phyloP scores from a whole-genome alignment of 768 basidiomycete species.

The Fomitopsis serialis region DNA sequence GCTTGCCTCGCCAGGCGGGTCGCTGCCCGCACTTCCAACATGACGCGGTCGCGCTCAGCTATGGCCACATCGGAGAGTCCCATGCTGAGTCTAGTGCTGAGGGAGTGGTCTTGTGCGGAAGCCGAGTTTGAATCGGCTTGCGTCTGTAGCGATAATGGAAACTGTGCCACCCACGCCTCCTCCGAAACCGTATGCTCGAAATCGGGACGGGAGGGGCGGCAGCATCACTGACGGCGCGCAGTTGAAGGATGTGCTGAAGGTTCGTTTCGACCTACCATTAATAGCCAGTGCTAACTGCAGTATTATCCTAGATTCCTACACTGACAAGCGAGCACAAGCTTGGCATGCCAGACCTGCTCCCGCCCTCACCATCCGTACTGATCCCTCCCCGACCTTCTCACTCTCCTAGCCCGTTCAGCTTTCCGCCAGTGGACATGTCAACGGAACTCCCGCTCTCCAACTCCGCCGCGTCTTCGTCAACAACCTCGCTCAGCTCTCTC shows the following conservation, averaged over 20 bases:
- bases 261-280: constrained; percentile 17
- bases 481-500: constrained; percentile 34
- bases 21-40: constrained; percentile 24
- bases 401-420: constrained; percentile 34
- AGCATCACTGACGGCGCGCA: constrained; percentile 34
- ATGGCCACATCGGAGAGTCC: constrained; percentile 20
- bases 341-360: constrained; percentile 63
- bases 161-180: constrained; percentile 34
- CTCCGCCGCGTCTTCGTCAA: constrained; percentile 31
- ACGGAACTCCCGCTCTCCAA: constrained; percentile 14
- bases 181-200: constrained; percentile 38
- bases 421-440: constrained; percentile 15
- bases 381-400: constrained; percentile 32
- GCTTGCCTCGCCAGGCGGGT: constrained; percentile 22
- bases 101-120: constrained; percentile 19
- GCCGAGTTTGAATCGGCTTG: constrained; percentile 43
- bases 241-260: constrained; percentile 72
- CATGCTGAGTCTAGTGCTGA: not conserved
- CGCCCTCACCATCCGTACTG: constrained; percentile 61
- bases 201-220: constrained; percentile 41
- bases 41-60: constrained; percentile 30
- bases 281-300: not conserved
- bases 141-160: constrained; percentile 53
- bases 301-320: constrained; percentile 52
- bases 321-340: constrained; percentile 66